Evolutionary conservation across 306 rosid species (phyloP), one percentile per base, ranked within the genome.

Genomic region (Prunus mongolica): DNA sequence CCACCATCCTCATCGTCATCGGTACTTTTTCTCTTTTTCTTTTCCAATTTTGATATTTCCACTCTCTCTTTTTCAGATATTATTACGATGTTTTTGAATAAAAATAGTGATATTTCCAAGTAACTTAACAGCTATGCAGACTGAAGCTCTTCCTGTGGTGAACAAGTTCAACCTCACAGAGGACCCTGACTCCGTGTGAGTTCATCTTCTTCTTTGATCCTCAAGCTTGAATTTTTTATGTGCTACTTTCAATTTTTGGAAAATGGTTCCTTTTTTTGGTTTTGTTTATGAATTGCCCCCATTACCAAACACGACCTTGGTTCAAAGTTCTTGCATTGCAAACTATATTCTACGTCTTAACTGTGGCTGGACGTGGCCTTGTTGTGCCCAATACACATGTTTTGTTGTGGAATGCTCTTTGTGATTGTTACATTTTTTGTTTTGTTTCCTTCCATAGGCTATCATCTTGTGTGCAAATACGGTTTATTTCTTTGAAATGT

Each of bases 121-220:
- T 79, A 9, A 44, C 9, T 62, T 38, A 2, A 77, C 85, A 95
- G 99, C 97, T 87, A 95, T 92, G 99, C 96, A 92, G 87, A 82
- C 96, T 24, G 99, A 95, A 82, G 99, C 99, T 69, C 91, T 90
- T 83, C 97, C 97, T 49, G 73, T 92, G 38, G 96, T 90, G 46
- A 87, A 90, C 69, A 95, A 78, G 82, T 84, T 92, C 32, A 84
- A 87, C 54, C 97, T 95, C 57, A 79, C 76, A n/a, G 88, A 90
- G 82, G 96, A 88, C 69, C 79, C 72, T 55, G 65, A 77, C 44
- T 74, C 97, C 25, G 81, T 82, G 99, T 95, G 63, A 72, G 97
- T 89, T 71, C 32, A 12, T 58, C 47, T 73, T 27, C n/a, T 55
- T 51, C 44, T 30, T 63, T 18, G 10, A 38, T 38, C 8, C 44